Evolutionary conservation across 2,329 filamentous ascomycete genomes (phyloP).

Genomic region (Hymenotorrendiella dingleyae): DNA sequence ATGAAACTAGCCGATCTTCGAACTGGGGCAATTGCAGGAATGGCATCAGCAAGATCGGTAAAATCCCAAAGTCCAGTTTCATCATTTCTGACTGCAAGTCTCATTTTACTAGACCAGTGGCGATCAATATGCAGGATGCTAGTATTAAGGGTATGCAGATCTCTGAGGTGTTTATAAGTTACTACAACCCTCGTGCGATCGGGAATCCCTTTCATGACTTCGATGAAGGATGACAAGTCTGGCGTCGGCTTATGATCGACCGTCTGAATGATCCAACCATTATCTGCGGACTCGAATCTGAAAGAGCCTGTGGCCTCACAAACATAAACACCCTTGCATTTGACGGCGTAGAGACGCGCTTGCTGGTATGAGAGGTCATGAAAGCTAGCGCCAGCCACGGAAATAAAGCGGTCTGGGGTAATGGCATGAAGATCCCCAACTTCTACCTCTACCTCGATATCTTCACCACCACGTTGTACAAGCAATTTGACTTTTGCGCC

Average conservation of each 20-base stretch:
- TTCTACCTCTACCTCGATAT: slow-evolving; percentile 75
- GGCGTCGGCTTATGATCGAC: slow-evolving; percentile 89
- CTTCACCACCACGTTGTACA: slow-evolving; percentile 82
- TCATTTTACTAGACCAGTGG: slow-evolving; percentile 95
- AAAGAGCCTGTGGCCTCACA: slow-evolving; percentile 95
- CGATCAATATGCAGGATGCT: slow-evolving; percentile 88
- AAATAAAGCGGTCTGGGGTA: slow-evolving; percentile 91
- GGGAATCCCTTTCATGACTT: slow-evolving; percentile 84
- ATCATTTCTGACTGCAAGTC: slow-evolving; percentile 86
- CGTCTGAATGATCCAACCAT: slow-evolving; percentile 89
- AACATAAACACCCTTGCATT: slow-evolving; percentile 86
- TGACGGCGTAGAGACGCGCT: slow-evolving; percentile 89
- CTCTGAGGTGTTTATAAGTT: slow-evolving; percentile 90
- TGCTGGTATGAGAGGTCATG: slow-evolving; percentile 97
- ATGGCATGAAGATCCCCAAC: slow-evolving; percentile 91
- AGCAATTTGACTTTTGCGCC: slow-evolving; percentile 71
- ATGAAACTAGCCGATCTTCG: slow-evolving; percentile 85
- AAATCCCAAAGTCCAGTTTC: slow-evolving; percentile 92
- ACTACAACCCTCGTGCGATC: slow-evolving; percentile 81
- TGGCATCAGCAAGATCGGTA: slow-evolving; percentile 70
- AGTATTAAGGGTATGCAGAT: slow-evolving; percentile 90
- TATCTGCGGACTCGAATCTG: slow-evolving; percentile 83
- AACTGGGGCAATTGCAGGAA: slow-evolving; percentile 67
- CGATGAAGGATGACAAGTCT: slow-evolving; percentile 80
- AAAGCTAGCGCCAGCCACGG: slow-evolving; percentile 89